phyloP scores from a whole-genome alignment of 805 yeast genomes.

The Ogataea degrootiae region DNA sequence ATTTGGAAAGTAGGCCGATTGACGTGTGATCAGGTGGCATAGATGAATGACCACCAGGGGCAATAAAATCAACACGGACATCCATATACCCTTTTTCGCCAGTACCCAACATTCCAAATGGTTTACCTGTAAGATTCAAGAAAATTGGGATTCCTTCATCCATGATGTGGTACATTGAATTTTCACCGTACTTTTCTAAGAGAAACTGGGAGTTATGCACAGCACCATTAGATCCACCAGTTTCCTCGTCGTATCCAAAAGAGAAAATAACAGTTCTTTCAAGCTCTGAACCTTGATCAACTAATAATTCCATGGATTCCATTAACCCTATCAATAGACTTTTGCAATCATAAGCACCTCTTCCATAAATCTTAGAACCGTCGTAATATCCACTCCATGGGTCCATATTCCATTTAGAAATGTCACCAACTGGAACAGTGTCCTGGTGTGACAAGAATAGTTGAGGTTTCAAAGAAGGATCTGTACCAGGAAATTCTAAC shows the following conservation, averaged over 20 bases:
- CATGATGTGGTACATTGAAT: conserved; percentile 54
- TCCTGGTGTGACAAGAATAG: conserved; percentile 72
- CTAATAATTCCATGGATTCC: conserved; percentile 55
- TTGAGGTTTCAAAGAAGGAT: conserved; percentile 50
- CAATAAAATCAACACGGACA: conserved; percentile 41
- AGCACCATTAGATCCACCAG: conserved; percentile 62
- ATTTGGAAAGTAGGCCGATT: conserved; percentile 62
- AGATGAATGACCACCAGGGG: conserved; percentile 79
- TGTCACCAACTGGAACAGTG: conserved; percentile 68
- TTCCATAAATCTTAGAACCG: conserved; percentile 60
- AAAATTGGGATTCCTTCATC: conserved; percentile 62
- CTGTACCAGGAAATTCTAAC: conserved; percentile 57
- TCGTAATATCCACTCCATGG: conserved; percentile 65
- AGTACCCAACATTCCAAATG: conserved; percentile 50
- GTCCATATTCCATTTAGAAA: conserved; percentile 60
- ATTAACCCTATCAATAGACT: conserved; percentile 56
- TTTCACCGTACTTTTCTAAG: conserved; percentile 49
- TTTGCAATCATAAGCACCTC: conserved; percentile 74
- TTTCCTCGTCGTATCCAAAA: conserved; percentile 77
- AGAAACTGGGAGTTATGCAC: conserved; percentile 39
- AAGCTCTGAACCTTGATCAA: conserved; percentile 51
- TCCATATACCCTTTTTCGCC: conserved; percentile 56
- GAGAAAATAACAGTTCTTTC: conserved; percentile 56
- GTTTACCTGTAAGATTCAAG: conserved; percentile 37
- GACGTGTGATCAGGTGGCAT: conserved; percentile 77